Base-by-base conservation (phyloP, 495 filamentous ascomycete species). In the Penicillium turbatum region DNA sequence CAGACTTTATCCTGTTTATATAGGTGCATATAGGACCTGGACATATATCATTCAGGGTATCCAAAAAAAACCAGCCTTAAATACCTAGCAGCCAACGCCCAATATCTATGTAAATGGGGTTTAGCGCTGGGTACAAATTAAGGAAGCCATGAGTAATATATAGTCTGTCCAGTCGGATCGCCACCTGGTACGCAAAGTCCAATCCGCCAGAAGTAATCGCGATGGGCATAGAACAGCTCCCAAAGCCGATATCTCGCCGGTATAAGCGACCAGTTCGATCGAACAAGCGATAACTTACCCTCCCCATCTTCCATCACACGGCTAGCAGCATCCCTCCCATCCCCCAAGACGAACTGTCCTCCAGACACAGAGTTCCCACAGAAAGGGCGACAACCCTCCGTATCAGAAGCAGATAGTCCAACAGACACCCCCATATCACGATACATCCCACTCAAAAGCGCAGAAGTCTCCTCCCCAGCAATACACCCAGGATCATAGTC, bases 161-260 rank as follows among this genome's bases (percentile, higher is more conserved):
- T 27, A 6, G 5, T 41, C 29, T 44, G 62, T 19, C 62, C 63
- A 21, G 64, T 68, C 26, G 85, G 85, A 70, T 91, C 89, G 2
- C 88, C 89, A 5, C 87, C 87, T 2, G 92, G 92, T 5, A 97
- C 75, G 72, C 93, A 98, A 38, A 97, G 71, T 0, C 93, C 93
- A 53, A 98, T 62, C 30, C 93, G 72, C 87, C 90, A 93, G 67
- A 98, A 98, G 64, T 98, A 98, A 70, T 98, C 93, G 48, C 93
- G 77, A 73, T 98, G 93, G 13, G 92, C 86, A 73, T 90, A 91
- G 66, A 97, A 87, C n/a, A 95, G 72, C 72, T 95, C 83, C 89
- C 95, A 93, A 9, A 92, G 77, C 64, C 85, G 85, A 57, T 84
- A 85, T 40, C 82, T 71, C 9, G 79, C 66, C 13, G 88, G 87